Evolutionary conservation across 306 rosid species (phyloP).

Genomic region (Purshia tridentata): DNA sequence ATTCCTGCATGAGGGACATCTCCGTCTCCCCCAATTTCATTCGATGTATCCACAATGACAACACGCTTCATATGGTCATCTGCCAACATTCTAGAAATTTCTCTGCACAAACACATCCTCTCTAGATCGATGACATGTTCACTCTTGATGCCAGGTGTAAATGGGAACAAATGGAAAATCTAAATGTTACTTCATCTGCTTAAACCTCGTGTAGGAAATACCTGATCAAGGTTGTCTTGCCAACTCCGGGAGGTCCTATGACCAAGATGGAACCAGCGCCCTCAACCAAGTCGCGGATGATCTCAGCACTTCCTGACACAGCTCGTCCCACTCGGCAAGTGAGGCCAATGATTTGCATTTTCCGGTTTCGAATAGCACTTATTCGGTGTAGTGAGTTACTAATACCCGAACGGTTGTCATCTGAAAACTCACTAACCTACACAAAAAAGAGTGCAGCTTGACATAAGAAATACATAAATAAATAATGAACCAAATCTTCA

Average conservation of each 20-base stretch:
- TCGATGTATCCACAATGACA: slow-evolving; percentile 94
- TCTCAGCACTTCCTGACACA: slow-evolving; percentile 85
- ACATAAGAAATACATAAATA: not conserved
- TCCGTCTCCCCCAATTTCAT: slow-evolving; percentile 98
- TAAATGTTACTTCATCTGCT: not conserved
- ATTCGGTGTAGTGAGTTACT: slow-evolving; percentile 87
- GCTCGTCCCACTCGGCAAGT: slow-evolving; percentile 98
- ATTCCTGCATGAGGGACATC: slow-evolving; percentile 96
- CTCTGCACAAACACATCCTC: slow-evolving; percentile 57
- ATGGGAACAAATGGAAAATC: not conserved
- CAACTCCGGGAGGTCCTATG: slow-evolving; percentile 99
- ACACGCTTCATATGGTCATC: slow-evolving; percentile 87
- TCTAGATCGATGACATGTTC: slow-evolving; percentile 9
- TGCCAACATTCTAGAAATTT: slow-evolving; percentile 95
- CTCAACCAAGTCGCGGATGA: slow-evolving; percentile 77
- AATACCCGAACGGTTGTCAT: slow-evolving; percentile 97
- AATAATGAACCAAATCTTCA: not conserved
- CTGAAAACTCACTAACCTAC: slow-evolving; percentile 96
- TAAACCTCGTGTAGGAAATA: slow-evolving; percentile 1
- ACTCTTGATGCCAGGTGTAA: not conserved
- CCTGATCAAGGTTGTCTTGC: slow-evolving; percentile 98
- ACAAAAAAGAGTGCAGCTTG: slow-evolving; percentile 12
- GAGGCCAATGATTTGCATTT: slow-evolving; percentile 88
- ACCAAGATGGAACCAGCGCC: slow-evolving; percentile 87
- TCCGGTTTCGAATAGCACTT: slow-evolving; percentile 93